These are phyloP conservation scores for Parachlorella kessleri DNA, from an alignment of 139 green algal genomes.

Conservation along the genomic window DNA sequence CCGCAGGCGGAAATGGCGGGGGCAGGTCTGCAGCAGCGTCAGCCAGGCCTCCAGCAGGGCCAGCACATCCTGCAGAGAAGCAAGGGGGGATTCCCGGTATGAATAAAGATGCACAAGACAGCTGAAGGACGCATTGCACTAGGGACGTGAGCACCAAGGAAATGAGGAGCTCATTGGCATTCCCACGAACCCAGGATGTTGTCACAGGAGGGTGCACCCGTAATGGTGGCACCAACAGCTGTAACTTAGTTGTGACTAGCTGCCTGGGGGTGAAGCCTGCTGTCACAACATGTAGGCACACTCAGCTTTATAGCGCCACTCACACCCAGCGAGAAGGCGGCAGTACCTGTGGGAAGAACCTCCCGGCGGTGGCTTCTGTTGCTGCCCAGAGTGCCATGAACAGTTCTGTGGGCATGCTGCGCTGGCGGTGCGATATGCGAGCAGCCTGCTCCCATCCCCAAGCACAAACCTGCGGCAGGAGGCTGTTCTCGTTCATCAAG, in stretches of 20 bases:
- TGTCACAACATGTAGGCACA: too few relatives aligned
- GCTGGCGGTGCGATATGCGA: neutral
- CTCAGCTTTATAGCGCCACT: neutral
- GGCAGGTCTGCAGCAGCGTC: slow-evolving; percentile 27
- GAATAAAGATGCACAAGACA: too few relatives aligned
- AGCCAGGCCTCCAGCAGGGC: slow-evolving; percentile 30
- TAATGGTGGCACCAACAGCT: neutral
- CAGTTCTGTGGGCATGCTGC: slow-evolving; percentile 20
- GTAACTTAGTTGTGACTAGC: neutral
- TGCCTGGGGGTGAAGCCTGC: too few relatives aligned
- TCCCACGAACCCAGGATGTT: neutral
- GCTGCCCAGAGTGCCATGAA: slow-evolving; percentile 28
- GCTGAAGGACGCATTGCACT: too few relatives aligned
- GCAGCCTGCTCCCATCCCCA: slow-evolving; percentile 30
- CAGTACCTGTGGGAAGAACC: slow-evolving; percentile 25
- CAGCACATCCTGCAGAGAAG: slow-evolving; percentile 14
- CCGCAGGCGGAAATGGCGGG: slow-evolving; percentile 34
- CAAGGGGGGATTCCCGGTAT: neutral
- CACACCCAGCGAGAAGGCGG: too few relatives aligned
- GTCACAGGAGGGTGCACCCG: neutral
- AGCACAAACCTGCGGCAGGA: slow-evolving; percentile 21
- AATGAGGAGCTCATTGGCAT: neutral
- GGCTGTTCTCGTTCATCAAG: too few relatives aligned
- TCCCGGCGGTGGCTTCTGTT: slow-evolving; percentile 9
- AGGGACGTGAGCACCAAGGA: too few relatives aligned